Evolutionary conservation across 2,329 filamentous ascomycete species (phyloP).

Genomic region (Xylaria sp.): DNA sequence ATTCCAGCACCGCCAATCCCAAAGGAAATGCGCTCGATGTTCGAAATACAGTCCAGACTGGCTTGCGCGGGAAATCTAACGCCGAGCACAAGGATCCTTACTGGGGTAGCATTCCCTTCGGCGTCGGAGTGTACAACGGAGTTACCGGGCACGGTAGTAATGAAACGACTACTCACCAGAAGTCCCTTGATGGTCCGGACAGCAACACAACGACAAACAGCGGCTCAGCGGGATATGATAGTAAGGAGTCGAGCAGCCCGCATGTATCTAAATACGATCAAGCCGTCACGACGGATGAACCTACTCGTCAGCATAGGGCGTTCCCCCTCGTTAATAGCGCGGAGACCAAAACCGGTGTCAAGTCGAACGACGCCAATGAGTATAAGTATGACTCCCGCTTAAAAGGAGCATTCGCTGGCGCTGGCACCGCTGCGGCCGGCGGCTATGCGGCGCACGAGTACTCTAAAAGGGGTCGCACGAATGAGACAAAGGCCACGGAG

Average conservation of each 20-base stretch:
- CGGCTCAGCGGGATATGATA: slow-evolving; percentile 43
- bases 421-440: slow-evolving; percentile 26
- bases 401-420: slow-evolving; percentile 34
- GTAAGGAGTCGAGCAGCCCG: slow-evolving; percentile 30
- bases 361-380: background rate
- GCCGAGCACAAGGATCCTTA: slow-evolving; percentile 41
- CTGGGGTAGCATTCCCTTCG: slow-evolving; percentile 45
- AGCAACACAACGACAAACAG: background rate
- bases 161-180: slow-evolving; percentile 25
- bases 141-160: slow-evolving; percentile 40
- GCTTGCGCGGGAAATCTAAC: slow-evolving; percentile 29
- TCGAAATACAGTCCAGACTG: slow-evolving; percentile 35
- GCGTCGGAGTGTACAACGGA: slow-evolving; percentile 44
- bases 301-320: slow-evolving; percentile 30
- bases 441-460: slow-evolving; percentile 20
- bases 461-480: background rate
- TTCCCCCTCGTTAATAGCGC: slow-evolving; percentile 30
- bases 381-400: slow-evolving; percentile 32
- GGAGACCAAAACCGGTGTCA: background rate
- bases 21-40: background rate
- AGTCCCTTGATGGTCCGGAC: background rate
- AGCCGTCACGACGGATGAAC: slow-evolving; percentile 1
- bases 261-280: background rate
- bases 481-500: background rate
- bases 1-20: background rate